A percentile compares a stretch with the other conserved stretches of the same genome.
phyloP scores from a whole-genome alignment of 2,329 filamentous ascomycete species.

The Fusarium proliferatum region DNA sequence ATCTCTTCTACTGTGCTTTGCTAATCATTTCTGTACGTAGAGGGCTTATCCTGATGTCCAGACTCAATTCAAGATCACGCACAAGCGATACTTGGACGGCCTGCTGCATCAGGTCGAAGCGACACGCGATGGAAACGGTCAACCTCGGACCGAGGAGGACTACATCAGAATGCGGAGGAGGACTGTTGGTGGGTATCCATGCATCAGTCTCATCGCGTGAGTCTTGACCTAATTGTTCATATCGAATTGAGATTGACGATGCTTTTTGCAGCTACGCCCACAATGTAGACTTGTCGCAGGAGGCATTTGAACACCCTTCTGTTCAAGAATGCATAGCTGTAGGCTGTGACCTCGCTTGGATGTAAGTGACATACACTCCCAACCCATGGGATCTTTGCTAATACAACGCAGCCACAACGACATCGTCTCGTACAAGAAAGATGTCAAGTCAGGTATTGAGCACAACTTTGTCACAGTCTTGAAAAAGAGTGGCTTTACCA shows the following conservation, averaged over 20 bases:
- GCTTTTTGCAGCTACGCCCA: neutral
- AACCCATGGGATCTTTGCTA: accelerated
- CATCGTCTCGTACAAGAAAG: neutral
- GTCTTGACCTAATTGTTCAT: accelerated
- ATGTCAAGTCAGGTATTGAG: neutral
- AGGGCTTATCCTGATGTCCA: neutral
- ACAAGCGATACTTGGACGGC: neutral
- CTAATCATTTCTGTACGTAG: neutral
- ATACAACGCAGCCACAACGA: neutral
- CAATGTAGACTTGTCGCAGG: neutral
- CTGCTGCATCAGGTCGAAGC: neutral
- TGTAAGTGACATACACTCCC: neutral
- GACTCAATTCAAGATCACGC: neutral
- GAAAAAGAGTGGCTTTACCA: neutral
- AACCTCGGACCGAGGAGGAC: neutral
- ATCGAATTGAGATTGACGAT: neutral
- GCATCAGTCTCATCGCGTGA: neutral
- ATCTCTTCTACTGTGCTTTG: accelerated
- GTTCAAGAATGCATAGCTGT: neutral
- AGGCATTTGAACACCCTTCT: neutral
- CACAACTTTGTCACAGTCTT: neutral
- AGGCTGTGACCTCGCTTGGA: neutral
- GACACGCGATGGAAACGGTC: neutral
- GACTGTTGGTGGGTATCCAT: neutral
- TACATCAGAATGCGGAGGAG: neutral